A percentile compares a stretch with the other conserved stretches of the same genome.
Evolutionary conservation across 177 flowering plant genomes (phyloP).

Genomic region (Vitis hybrid): DNA sequence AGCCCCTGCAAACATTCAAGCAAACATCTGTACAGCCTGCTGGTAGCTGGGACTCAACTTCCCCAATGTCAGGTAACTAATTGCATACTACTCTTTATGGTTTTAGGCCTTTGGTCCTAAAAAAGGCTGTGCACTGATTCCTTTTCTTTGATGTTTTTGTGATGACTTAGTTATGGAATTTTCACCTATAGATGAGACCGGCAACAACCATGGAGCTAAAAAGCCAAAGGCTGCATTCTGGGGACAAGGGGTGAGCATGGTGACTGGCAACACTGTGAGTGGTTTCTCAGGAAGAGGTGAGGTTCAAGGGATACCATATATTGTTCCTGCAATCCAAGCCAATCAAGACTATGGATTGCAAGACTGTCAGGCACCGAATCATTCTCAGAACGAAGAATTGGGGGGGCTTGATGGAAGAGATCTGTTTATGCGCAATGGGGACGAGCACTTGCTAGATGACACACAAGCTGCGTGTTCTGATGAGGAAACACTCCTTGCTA

Average conservation of each 20-base stretch:
- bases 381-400: too few species aligned
- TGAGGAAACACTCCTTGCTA: slow-evolving; percentile 6
- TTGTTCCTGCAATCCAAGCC: slow-evolving; percentile 3
- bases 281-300: not conserved
- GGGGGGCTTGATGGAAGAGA: too few species aligned
- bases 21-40: not conserved
- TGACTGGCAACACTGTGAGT: not conserved
- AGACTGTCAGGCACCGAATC: too few species aligned
- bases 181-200: not conserved
- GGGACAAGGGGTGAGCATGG: not conserved
- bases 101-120: not conserved
- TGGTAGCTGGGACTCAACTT: slow-evolving; percentile 3
- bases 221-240: not conserved
- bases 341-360: not conserved
- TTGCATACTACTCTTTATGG: not conserved
- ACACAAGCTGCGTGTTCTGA: too few species aligned
- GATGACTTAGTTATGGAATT: slow-evolving; percentile 12
- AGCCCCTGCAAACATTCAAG: too few species aligned
- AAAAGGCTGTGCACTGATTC: not conserved
- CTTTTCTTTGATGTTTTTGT: not conserved
- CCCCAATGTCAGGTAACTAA: slow-evolving; percentile 22
- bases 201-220: not conserved
- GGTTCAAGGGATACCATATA: not conserved
- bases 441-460: not conserved
- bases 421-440: too few species aligned